These are phyloP conservation scores for Calonectria montana DNA, from an alignment of 2,329 filamentous ascomycete genomes.

Conservation along the genomic window DNA sequence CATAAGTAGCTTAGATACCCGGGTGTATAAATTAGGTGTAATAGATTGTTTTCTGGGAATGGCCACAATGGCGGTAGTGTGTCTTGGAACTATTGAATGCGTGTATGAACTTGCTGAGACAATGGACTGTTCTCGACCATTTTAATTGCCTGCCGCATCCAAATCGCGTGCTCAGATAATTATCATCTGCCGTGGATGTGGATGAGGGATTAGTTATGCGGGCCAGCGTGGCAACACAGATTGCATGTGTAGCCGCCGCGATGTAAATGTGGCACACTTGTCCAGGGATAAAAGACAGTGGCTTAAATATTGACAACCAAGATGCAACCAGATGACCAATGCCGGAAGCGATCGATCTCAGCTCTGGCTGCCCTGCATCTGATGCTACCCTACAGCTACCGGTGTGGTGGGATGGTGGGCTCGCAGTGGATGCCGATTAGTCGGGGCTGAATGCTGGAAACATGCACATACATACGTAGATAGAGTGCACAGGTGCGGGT, in stretches of 20 bases:
- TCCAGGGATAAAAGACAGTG: background rate
- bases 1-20: background rate
- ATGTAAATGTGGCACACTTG: background rate
- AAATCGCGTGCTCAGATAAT: background rate
- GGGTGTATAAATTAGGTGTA: background rate
- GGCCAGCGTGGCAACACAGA: background rate
- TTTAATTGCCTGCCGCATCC: background rate
- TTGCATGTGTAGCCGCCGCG: background rate
- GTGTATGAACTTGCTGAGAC: background rate
- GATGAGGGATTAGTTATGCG: background rate
- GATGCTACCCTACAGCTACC: constrained; percentile 2
- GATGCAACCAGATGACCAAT: background rate
- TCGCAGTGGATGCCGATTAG: background rate
- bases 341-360: background rate
- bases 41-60: background rate
- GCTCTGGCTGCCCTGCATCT: background rate
- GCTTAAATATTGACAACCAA: background rate
- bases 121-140: background rate
- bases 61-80: background rate
- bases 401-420: background rate
- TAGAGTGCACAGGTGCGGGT: background rate
- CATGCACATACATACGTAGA: no score
- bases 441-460: no score
- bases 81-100: background rate
- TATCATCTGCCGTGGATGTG: background rate